Percentiles rank a stretch among this genome's conserved stretches.
These are phyloP conservation scores for Cordyceps cicadae DNA, from an alignment of 2,329 filamentous ascomycete genomes.

Conservation along the genomic window DNA sequence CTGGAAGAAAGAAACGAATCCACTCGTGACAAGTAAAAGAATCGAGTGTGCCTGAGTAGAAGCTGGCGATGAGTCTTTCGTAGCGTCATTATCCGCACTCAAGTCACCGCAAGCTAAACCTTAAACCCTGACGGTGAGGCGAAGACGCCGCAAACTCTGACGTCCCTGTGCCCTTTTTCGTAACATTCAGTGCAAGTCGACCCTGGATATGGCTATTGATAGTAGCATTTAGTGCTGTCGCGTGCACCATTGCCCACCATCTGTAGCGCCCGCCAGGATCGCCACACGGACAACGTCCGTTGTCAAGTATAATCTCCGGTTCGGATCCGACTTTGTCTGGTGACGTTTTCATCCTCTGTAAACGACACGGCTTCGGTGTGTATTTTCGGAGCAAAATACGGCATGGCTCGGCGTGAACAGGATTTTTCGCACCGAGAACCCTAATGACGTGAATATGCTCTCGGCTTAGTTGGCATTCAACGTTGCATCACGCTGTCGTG, in stretches of 20 bases:
- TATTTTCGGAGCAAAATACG: background rate
- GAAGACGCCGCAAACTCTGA: background rate
- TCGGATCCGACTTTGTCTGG: background rate
- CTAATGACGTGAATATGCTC: too few species aligned
- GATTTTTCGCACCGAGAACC: too few species aligned
- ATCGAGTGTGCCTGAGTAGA: background rate
- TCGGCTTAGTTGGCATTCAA: background rate
- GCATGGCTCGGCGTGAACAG: background rate
- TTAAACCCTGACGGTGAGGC: background rate
- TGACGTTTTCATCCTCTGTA: too few species aligned
- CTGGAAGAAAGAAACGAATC: background rate
- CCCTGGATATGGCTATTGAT: background rate
- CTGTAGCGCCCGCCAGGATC: background rate
- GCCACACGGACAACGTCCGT: background rate
- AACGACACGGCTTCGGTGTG: too few species aligned
- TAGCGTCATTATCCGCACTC: background rate
- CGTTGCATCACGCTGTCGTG: background rate
- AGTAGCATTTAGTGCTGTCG: background rate
- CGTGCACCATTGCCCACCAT: background rate
- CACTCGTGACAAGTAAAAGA: background rate
- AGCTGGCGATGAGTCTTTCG: background rate
- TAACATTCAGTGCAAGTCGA: background rate
- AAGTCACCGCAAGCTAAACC: background rate
- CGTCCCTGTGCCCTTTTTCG: background rate
- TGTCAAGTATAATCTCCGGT: background rate